Base-by-base conservation (phyloP, 345 rosid species). In the Lenwebbia sp. region DNA sequence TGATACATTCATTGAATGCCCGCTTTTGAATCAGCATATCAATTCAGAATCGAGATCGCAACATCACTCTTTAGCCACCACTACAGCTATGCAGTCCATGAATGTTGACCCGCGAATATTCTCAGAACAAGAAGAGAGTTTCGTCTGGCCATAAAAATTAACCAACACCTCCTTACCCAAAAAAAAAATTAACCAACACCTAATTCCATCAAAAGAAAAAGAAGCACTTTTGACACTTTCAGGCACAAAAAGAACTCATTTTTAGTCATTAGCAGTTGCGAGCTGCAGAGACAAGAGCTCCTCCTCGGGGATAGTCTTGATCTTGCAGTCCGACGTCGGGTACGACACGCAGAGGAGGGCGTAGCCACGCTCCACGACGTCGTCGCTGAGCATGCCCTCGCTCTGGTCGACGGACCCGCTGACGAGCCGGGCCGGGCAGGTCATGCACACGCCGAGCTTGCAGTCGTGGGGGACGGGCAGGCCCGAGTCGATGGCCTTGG, bases 381-480 rank as follows among this genome's bases (percentile, higher is more conserved):
- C 99, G 82, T 97, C 99, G 85, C 99, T 96, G 49, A 96, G 94
- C 99, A 96, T 97, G 25, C 99, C 99, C 37, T 94, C 99, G 86
- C 98, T 95, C 91, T 97, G 99, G 91, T 97, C 98, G 23, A 97
- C 98, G 0, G 90, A 75, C 33, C 99, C 98, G 26, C 91, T 87
- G 6, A 95, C 44, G 19, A 97, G 94, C 87, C 88, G 91, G 40
- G 99, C 99, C 13, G 99, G 99, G 89, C 98, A 97, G 52, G 99
- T 97, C 99, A 97, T 97, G 94, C 98, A 97, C 74, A 97, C 99
- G 26, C 99, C 99, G 65, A 97, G 99, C 70, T 95, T 93, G 91
- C 99, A 96, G 86, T 96, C 99, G 86, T 97, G 95, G 2, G 99
- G 98, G 52, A 95, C 95, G 9, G 88, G 60, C 85, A 97, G 47